Conservation (phyloP, 805 yeast species). For the Spathaspora passalidarum region DNA sequence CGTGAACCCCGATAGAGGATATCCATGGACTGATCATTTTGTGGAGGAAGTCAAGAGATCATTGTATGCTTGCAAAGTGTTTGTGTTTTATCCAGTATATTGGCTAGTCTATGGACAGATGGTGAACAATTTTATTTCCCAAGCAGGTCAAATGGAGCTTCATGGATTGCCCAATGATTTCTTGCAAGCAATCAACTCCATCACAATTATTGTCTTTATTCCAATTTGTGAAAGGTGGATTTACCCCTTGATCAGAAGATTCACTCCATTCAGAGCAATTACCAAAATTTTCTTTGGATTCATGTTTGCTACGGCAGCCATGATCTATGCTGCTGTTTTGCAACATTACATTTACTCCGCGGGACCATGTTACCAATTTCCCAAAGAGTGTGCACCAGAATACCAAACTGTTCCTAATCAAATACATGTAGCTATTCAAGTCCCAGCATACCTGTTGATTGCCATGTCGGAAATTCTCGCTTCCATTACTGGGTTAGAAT, state of each 20-base stretch:
- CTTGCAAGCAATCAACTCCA: conserved; percentile 69
- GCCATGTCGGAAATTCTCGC: conserved; percentile 76
- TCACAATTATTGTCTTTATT: conserved; percentile 68
- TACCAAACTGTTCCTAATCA: conserved; percentile 44
- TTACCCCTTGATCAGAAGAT: conserved; percentile 41
- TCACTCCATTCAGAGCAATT: conserved; percentile 62
- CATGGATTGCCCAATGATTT: conserved; percentile 80
- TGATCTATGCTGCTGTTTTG: conserved; percentile 72
- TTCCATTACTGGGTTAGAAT: conserved; percentile 75
- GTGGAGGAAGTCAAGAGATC: conserved; percentile 71
- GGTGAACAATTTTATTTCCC: conserved; percentile 67
- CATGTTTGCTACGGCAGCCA: conserved; percentile 56
- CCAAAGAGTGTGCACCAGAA: conserved; percentile 49
- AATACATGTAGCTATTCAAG: conserved; percentile 66
- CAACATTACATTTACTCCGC: conserved; percentile 65
- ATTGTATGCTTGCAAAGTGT: conserved; percentile 67
- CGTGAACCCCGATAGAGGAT: conserved; percentile 42
- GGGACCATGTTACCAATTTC: conserved; percentile 70
- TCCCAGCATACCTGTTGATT: conserved; percentile 66
- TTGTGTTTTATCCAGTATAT: conserved; percentile 64
- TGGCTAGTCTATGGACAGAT: conserved; percentile 71
- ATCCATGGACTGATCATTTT: conserved; percentile 61
- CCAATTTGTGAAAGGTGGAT: conserved; percentile 61
- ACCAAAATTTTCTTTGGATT: conserved; percentile 71
- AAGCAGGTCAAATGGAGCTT: conserved; percentile 68